Conservation (phyloP, 1,284 basidiomycete species). For the Cryptococcus sp. region DNA sequence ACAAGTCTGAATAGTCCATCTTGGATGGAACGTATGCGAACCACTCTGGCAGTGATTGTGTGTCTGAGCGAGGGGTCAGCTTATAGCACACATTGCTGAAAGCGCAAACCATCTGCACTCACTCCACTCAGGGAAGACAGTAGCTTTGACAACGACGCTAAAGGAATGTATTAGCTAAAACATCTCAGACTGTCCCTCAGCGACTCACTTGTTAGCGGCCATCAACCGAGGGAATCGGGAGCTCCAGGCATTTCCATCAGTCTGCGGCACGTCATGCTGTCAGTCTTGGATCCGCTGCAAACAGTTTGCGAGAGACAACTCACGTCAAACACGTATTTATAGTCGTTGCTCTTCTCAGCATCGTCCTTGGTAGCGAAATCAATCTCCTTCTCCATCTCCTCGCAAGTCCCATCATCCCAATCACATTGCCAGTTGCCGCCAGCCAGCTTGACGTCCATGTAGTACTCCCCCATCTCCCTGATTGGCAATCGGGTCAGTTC, state of each 20-base stretch:
- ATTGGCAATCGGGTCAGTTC: constrained; percentile 35
- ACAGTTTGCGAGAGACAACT: constrained; percentile 17
- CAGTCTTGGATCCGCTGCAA: not conserved
- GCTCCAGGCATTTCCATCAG: constrained; percentile 54
- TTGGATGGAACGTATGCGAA: constrained; percentile 55
- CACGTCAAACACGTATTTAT: constrained; percentile 55
- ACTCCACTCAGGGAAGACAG: constrained; percentile 56
- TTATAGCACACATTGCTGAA: not conserved
- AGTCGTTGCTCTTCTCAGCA: constrained; percentile 49
- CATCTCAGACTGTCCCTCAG: not conserved
- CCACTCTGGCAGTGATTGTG: constrained; percentile 53
- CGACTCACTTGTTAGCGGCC: constrained; percentile 48
- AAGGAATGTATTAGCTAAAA: constrained; percentile 6
- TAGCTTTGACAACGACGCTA: constrained; percentile 54
- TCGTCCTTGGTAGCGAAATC: constrained; percentile 47
- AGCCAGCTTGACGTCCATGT: constrained; percentile 52
- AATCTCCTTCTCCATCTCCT: constrained; percentile 51
- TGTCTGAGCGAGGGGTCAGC: constrained; percentile 29
- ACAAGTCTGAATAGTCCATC: constrained; percentile 55
- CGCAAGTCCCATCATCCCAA: constrained; percentile 51
- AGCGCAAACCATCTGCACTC: constrained; percentile 9
- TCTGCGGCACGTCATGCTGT: constrained; percentile 19
- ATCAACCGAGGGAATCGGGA: constrained; percentile 54
- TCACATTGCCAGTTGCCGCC: constrained; percentile 53
- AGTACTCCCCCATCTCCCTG: constrained; percentile 45